Evolutionary conservation across 352 stramenopile genomes (phyloP), one percentile per base, ranked within the genome.

Genomic region (Elongisporangium anandrum): DNA sequence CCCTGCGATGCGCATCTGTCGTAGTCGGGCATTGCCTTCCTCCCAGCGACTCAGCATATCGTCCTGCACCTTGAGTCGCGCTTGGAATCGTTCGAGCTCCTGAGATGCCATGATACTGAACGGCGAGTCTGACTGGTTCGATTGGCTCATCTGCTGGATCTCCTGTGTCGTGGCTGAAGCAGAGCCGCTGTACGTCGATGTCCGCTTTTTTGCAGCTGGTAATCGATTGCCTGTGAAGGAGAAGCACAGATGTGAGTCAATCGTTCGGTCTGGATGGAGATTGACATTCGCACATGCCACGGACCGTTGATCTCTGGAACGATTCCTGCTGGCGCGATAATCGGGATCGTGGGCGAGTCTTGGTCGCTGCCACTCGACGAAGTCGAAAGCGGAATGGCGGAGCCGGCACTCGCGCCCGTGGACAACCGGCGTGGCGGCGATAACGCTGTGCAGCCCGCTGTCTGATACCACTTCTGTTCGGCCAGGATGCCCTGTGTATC

Each of bases 401-500:
- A 5, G 34, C 34, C 34, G 13, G 34, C 9, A 12, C 34, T 45
- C 34, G 34, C 34, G 34, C 34, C 34, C 10, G 34, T 45, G 34
- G 34, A 45, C 34, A 45, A 17, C 10, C 3, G 16, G 12, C 13
- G 34, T 2, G 34, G 34, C 34, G 34, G 34, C 34, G 34, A 45
- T 45, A 45, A 4, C 34, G 34, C 10, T 12, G 34, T 45, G 34
- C 34, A 45, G 13, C 34, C 34, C 17, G 34, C 34, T 4, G 34
- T 45, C 52, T 65, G 59, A 12, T 63, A 67, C 54, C 65, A 59
- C 21, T 69, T 72, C 20, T 73, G 69, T 60, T 92, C 72, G 9
- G 85, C 79, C 48, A 70, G 65, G 41, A 92, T 79, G 45, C 70
- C 76, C 12, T 73, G 61, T 20, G 82, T 90, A 57, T 92, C 72